These are phyloP conservation scores for Shiraia bambusicola DNA, from an alignment of 2,329 filamentous ascomycete species.

Conservation along the genomic window DNA sequence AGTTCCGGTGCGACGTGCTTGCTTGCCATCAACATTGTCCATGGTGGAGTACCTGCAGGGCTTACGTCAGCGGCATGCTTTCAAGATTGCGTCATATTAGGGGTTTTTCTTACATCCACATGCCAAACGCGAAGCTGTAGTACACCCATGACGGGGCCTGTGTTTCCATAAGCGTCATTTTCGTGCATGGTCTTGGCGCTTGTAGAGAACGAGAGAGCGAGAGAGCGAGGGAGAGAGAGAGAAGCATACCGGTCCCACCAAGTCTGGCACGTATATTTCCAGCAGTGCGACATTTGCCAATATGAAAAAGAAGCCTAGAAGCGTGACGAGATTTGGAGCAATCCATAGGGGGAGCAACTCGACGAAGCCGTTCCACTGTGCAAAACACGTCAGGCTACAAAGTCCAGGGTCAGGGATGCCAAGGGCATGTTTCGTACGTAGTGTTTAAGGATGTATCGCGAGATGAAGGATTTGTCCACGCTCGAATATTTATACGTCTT, in stretches of 20 bases:
- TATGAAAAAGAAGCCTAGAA: conserved; percentile 93
- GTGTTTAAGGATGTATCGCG: conserved; percentile 88
- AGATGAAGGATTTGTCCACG: conserved; percentile 93
- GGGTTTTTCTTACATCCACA: conserved; percentile 73
- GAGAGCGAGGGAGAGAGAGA: too few relatives aligned
- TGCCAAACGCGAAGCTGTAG: conserved; percentile 89
- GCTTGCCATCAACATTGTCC: conserved; percentile 98
- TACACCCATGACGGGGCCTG: conserved; percentile 90
- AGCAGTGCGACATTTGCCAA: conserved; percentile 76
- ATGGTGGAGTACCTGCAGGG: conserved; percentile 76
- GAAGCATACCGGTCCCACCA: conserved; percentile 76
- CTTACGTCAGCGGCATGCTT: conserved; percentile 13
- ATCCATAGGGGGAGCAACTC: conserved; percentile 92
- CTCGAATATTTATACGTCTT: conserved; percentile 97
- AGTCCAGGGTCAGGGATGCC: conserved; percentile 7
- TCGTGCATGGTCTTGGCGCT: not conserved
- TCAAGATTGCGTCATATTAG: not conserved
- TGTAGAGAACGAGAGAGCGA: too few relatives aligned
- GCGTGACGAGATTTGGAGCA: conserved; percentile 95
- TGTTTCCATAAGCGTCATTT: conserved; percentile 13
- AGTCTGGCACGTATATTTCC: conserved; percentile 80
- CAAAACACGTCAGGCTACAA: conserved; percentile 27
- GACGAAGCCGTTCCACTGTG: conserved; percentile 94
- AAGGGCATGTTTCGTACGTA: conserved; percentile 68
- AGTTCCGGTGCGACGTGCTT: conserved; percentile 89